Evolutionary conservation across 352 stramenopile species (phyloP), one percentile per base, ranked within the genome.

Genomic region (Pythium periplocum): DNA sequence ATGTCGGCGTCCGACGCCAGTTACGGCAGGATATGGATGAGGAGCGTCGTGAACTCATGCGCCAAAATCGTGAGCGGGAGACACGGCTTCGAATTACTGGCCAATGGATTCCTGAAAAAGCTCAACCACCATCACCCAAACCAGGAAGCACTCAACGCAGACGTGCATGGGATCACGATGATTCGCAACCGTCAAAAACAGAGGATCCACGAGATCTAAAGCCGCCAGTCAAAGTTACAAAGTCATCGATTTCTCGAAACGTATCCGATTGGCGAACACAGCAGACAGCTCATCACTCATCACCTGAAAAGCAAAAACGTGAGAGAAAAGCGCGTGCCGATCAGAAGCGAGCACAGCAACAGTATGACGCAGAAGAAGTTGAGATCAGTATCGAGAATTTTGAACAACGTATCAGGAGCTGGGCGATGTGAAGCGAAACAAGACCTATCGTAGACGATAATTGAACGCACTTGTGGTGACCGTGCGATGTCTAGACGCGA

Each of bases 1-100:
- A 92, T 57, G 49, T 88, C 32, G 51, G 62, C 40, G 57, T 77
- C 10, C 68, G 81, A 32, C 71, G 77, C 34, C 57, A 59, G 46
- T 59, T 92, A 33, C 73, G 82, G 4, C 65, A 83, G n/a, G 59
- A 73, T 47, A 62, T 90, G 42, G 82, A 92, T 45, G 53, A 43
- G 26, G 73, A 86, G 31, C 78, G 82, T 4, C 17, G 17, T 26
- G 17, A 26, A 26, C 17, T 26, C 17, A 26, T 26, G 17, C 17
- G 17, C 17, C 17, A 26, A 26, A 26, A 26, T 26, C 17, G 17
- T 26, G 17, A 26, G 17, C 17, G 17, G 17, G 17, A 26, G 17
- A 26, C 17, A 26, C 17, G 17, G 17, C 17, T 26, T 26, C 17
- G 17, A 26, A 26, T 26, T 26, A 26, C 17, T 26, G 17, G 17